Evolutionary conservation across 805 yeast genomes (phyloP).

Genomic region (Cyberlindnera suaveolens): DNA sequence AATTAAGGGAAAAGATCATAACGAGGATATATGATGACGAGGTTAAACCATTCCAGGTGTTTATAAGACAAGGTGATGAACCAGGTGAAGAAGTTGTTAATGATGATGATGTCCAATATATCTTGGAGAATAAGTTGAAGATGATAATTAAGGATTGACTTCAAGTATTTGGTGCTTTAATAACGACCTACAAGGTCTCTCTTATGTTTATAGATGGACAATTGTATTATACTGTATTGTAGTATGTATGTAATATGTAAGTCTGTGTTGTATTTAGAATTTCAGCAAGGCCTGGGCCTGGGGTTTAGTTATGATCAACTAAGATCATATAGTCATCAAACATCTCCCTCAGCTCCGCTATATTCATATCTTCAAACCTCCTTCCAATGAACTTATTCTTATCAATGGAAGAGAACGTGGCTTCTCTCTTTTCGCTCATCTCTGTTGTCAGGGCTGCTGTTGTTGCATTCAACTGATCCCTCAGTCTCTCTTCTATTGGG

Average conservation of each 20-base stretch:
- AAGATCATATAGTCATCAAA: conserved; percentile 15
- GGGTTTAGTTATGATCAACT: background rate
- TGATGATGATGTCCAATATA: conserved; percentile 28
- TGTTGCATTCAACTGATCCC: too few relatives aligned
- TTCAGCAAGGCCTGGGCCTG: too few relatives aligned
- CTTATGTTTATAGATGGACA: too few relatives aligned
- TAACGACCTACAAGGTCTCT: too few relatives aligned
- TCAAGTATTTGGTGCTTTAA: too few relatives aligned
- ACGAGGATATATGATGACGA: conserved; percentile 40
- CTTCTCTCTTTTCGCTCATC: too few relatives aligned
- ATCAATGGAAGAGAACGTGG: conserved; percentile 1
- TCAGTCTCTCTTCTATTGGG: too few relatives aligned
- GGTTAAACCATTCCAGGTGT: conserved; percentile 29
- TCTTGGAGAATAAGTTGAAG: conserved; percentile 30
- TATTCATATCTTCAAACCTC: conserved; percentile 13
- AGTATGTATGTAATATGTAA: too few relatives aligned
- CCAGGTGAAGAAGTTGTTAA: conserved; percentile 28
- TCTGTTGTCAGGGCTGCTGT: too few relatives aligned
- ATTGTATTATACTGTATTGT: too few relatives aligned
- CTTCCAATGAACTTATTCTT: conserved; percentile 9
- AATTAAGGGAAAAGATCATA: conserved; percentile 43
- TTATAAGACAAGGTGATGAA: conserved; percentile 26
- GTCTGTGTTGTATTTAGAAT: too few relatives aligned
- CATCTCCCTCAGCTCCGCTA: conserved; percentile 13
- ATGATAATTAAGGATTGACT: conserved; percentile 28